These are phyloP conservation scores for Fusarium chuoi DNA, from an alignment of 2,329 filamentous ascomycete species.

Conservation along the genomic window DNA sequence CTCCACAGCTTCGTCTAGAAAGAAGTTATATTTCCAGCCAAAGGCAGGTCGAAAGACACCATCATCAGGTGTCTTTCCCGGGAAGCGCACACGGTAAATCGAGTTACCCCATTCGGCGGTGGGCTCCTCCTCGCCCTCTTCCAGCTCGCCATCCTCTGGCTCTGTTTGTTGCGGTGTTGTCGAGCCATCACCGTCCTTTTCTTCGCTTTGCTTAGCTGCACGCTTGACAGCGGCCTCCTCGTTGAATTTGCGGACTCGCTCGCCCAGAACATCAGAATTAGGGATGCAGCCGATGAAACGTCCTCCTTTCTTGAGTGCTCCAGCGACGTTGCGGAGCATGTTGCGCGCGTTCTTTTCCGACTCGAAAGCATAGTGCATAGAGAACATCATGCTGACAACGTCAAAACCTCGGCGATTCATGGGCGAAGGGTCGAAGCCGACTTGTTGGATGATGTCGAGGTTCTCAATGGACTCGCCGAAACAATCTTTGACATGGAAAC, in stretches of 20 bases:
- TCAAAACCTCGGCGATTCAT: conserved; percentile 86
- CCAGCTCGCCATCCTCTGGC: conserved; percentile 57
- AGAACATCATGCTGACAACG: conserved; percentile 99
- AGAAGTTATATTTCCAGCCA: conserved; percentile 98
- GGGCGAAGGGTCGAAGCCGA: conserved; percentile 85
- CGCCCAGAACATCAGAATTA: conserved; percentile 91
- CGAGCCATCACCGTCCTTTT: conserved; percentile 31
- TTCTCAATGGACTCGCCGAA: conserved; percentile 87
- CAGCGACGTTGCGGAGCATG: conserved; percentile 94
- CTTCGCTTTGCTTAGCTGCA: conserved; percentile 37
- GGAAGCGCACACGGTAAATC: conserved; percentile 92
- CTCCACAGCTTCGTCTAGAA: conserved; percentile 94
- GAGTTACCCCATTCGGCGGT: conserved; percentile 90
- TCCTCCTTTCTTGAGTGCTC: conserved; percentile 90
- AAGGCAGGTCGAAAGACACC: conserved; percentile 94
- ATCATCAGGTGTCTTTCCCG: conserved; percentile 81
- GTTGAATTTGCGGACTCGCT: conserved; percentile 82
- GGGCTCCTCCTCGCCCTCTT: conserved; percentile 71
- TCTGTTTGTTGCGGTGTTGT: conserved; percentile 44
- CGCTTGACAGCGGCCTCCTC: conserved; percentile 56
- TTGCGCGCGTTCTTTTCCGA: conserved; percentile 87
- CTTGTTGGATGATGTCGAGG: conserved; percentile 81
- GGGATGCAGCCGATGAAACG: conserved; percentile 95
- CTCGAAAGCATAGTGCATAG: conserved; percentile 98
- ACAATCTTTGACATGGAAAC: conserved; percentile 92